phyloP scores from a whole-genome alignment of 331 rosid genomes.

The Malus hybrid region DNA sequence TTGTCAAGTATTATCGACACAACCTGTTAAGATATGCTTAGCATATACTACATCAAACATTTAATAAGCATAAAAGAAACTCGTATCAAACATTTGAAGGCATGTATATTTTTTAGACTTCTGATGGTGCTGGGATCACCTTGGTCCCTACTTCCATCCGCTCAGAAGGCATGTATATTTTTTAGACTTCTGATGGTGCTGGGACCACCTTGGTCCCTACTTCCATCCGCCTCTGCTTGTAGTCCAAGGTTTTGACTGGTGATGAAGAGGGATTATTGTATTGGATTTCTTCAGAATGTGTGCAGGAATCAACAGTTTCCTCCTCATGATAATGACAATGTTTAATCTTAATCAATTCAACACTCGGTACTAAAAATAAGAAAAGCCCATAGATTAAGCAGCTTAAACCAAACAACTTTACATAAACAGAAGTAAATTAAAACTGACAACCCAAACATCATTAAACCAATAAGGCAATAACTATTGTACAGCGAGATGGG shows the following conservation, averaged over 20 bases:
- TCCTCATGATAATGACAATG: not conserved
- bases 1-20: too few species aligned
- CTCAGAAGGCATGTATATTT: too few species aligned
- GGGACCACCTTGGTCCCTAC: too few species aligned
- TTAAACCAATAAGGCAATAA: not conserved
- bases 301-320: not conserved
- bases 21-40: too few species aligned
- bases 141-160: too few species aligned
- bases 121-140: too few species aligned
- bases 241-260: not conserved
- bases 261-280: not conserved
- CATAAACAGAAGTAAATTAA: not conserved
- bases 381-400: not conserved
- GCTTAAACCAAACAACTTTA: slow-evolving; percentile 1
- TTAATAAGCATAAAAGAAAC: too few species aligned
- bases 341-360: not conserved
- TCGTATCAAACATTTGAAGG: too few species aligned
- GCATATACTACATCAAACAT: too few species aligned
- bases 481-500: slow-evolving; percentile 14
- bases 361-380: not conserved
- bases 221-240: too few species aligned
- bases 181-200: too few species aligned
- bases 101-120: too few species aligned
- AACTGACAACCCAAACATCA: not conserved
- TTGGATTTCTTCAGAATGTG: not conserved